Evolutionary conservation across 306 rosid genomes (phyloP).

Genomic region (Ormosia semicastrata): DNA sequence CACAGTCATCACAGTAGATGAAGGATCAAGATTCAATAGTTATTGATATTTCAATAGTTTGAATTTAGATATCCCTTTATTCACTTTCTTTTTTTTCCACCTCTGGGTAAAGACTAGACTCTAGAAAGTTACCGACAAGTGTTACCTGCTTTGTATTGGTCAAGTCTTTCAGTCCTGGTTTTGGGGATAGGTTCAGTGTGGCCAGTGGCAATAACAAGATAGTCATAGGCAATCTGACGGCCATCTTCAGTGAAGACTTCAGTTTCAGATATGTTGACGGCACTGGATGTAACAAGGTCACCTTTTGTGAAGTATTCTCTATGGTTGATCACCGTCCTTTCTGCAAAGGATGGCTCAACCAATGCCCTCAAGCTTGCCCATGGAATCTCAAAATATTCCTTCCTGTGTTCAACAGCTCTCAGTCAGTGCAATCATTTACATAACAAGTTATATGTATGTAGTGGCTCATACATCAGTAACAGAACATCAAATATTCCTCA

Average conservation of each 20-base stretch:
- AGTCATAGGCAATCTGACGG: slow-evolving; percentile 55
- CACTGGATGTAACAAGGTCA: slow-evolving; percentile 53
- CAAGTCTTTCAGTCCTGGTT: slow-evolving; percentile 54
- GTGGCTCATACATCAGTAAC: not conserved
- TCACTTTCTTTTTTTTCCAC: not conserved
- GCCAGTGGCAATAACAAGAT: slow-evolving; percentile 82
- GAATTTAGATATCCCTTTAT: not conserved
- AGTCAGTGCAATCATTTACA: not conserved
- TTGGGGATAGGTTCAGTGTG: slow-evolving; percentile 53
- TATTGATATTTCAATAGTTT: not conserved
- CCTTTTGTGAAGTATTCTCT: slow-evolving; percentile 73
- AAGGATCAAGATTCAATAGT: not conserved
- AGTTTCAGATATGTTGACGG: slow-evolving; percentile 54
- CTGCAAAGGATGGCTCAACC: slow-evolving; percentile 84
- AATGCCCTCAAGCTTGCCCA: slow-evolving; percentile 77
- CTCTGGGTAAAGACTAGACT: not conserved
- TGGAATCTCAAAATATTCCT: slow-evolving; percentile 92
- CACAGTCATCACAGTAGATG: not conserved
- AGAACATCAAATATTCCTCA: not conserved
- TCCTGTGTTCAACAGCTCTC: slow-evolving; percentile 46
- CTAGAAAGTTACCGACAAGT: not conserved
- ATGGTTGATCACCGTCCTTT: slow-evolving; percentile 69
- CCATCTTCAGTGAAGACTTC: slow-evolving; percentile 76
- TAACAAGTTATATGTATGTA: not conserved
- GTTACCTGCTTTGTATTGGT: slow-evolving; percentile 65